Percentiles rank a stretch among this genome's conserved stretches.
phyloP scores from a whole-genome alignment of 2,329 filamentous ascomycete species.

The Hypoxylon rubiginosum region DNA sequence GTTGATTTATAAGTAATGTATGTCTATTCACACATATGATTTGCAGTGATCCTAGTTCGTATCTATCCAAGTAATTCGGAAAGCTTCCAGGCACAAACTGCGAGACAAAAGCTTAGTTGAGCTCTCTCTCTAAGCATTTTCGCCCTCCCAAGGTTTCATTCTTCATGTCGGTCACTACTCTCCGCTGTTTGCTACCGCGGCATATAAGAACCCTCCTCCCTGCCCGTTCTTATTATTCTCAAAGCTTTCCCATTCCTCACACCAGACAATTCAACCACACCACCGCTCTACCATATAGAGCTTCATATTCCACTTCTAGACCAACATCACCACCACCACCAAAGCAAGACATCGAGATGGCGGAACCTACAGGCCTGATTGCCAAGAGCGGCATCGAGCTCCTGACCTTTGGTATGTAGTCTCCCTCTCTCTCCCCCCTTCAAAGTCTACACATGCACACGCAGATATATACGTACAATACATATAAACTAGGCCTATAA shows the following conservation, averaged over 20 bases:
- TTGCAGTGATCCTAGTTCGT: background rate
- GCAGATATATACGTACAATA: too few species aligned
- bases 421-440: background rate
- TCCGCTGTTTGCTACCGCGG: conserved; percentile 27
- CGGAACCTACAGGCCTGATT: conserved; percentile 68
- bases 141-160: conserved; percentile 3
- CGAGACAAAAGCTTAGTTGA: too few species aligned
- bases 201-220: conserved; percentile 45
- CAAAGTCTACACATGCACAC: background rate
- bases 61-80: background rate
- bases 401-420: conserved; percentile 64
- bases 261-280: background rate
- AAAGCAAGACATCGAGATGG: conserved; percentile 46
- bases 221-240: conserved; percentile 28
- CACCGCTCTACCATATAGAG: conserved; percentile 9
- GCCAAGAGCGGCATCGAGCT: conserved; percentile 75
- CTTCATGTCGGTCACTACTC: conserved; percentile 37
- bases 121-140: too few species aligned
- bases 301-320: conserved; percentile 38
- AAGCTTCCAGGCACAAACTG: conserved; percentile 14
- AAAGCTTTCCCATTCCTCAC: conserved; percentile 4
- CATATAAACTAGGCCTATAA: background rate
- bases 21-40: background rate
- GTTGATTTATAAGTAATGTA: background rate
- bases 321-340: conserved; percentile 24